phyloP scores from a whole-genome alignment of 2,329 filamentous ascomycete species.

The Rutstroemia sp. region DNA sequence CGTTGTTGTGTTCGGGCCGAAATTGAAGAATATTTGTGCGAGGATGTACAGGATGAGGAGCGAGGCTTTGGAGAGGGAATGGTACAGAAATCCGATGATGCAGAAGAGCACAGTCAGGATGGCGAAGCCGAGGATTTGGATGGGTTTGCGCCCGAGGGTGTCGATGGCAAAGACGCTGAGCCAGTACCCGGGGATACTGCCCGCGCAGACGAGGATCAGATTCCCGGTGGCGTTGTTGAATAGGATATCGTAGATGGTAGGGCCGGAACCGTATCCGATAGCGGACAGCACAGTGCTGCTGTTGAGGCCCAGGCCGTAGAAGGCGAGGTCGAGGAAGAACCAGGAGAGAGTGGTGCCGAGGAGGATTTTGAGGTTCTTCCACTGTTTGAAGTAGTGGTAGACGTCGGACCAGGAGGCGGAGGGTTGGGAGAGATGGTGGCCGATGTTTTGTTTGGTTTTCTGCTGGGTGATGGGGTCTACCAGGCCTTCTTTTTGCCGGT shows the following conservation, averaged over 20 bases:
- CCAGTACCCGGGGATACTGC: slow-evolving; percentile 76
- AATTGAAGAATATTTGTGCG: slow-evolving; percentile 61
- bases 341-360: slow-evolving; percentile 72
- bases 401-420: slow-evolving; percentile 66
- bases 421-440: slow-evolving; percentile 52
- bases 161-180: slow-evolving; percentile 66
- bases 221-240: slow-evolving; percentile 70
- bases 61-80: slow-evolving; percentile 39
- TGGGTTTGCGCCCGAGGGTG: slow-evolving; percentile 67
- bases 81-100: slow-evolving; percentile 53
- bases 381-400: slow-evolving; percentile 56
- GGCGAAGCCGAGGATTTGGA: slow-evolving; percentile 59
- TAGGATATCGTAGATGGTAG: slow-evolving; percentile 59
- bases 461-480: slow-evolving; percentile 43
- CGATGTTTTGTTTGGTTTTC: slow-evolving; percentile 45
- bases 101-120: slow-evolving; percentile 55
- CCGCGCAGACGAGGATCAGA: slow-evolving; percentile 69
- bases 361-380: slow-evolving; percentile 63
- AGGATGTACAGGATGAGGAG: slow-evolving; percentile 56
- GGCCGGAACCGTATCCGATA: slow-evolving; percentile 62
- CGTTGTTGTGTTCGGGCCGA: slow-evolving; percentile 58
- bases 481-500: slow-evolving; percentile 40
- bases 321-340: slow-evolving; percentile 71
- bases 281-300: slow-evolving; percentile 62
- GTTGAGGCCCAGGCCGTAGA: slow-evolving; percentile 68